A percentile compares a stretch with the other conserved stretches of the same genome.
Conservation (phyloP, 345 rosid species). For the Noccaea caerulescens region DNA sequence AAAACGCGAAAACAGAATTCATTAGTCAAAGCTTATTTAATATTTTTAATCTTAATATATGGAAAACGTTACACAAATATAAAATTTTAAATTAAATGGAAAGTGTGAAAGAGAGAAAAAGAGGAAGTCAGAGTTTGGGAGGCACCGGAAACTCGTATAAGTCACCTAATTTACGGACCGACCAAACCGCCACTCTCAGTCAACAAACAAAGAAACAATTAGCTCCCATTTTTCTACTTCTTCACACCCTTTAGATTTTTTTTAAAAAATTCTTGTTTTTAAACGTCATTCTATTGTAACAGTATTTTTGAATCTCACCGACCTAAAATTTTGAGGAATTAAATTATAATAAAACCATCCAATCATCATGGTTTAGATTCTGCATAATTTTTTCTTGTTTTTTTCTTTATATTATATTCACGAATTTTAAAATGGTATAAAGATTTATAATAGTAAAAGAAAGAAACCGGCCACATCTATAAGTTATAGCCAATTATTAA, state of each 20-base stretch:
- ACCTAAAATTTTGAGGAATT: constrained; percentile 14
- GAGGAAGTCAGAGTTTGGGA: constrained; percentile 40
- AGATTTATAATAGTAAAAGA: constrained; percentile 1
- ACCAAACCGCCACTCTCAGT: constrained; percentile 41
- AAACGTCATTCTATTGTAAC: constrained; percentile 3
- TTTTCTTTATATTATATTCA: constrained; percentile 27
- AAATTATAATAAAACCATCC: background rate
- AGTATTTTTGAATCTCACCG: constrained; percentile 29
- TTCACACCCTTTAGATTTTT: constrained; percentile 9
- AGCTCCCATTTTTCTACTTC: constrained; percentile 14
- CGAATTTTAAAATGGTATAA: background rate
- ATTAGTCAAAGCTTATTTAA: constrained; percentile 26
- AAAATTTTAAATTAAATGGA: background rate
- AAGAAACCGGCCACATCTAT: constrained; percentile 35
- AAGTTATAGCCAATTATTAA: constrained; percentile 37
- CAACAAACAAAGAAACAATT: constrained; percentile 27
- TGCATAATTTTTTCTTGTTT: constrained; percentile 21
- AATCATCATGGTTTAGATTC: constrained; percentile 30
- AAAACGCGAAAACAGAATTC: constrained; percentile 1
- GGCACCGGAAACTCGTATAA: constrained; percentile 31
- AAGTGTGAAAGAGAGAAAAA: constrained; percentile 36
- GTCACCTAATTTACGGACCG: constrained; percentile 41
- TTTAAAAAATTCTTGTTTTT: background rate
- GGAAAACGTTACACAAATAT: constrained; percentile 34
- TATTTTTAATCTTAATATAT: background rate